Percentiles rank a stretch among this genome's conserved stretches.
Conservation (phyloP, 1,139 yeast genomes). For the Blastobotrys arbuscula region DNA sequence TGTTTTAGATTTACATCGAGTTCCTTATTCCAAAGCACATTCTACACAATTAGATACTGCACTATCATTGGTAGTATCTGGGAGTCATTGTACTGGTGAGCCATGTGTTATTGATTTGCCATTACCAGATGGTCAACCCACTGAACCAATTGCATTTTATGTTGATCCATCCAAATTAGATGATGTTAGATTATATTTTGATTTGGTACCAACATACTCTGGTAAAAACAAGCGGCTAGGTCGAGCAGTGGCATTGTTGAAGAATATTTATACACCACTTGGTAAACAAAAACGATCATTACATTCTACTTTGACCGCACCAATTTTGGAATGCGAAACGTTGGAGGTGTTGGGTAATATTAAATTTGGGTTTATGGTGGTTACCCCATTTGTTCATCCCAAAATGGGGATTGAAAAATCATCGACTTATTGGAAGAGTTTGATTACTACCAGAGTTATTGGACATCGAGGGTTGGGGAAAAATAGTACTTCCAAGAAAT, state of each 20-base stretch:
- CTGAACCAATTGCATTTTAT: slow-evolving; percentile 79
- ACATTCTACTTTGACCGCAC: slow-evolving; percentile 63
- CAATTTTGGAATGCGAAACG: slow-evolving; percentile 66
- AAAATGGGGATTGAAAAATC: slow-evolving; percentile 63
- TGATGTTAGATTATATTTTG: slow-evolving; percentile 65
- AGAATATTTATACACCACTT: slow-evolving; percentile 58
- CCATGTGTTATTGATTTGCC: slow-evolving; percentile 76
- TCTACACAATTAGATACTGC: slow-evolving; percentile 87
- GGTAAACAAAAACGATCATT: slow-evolving; percentile 67
- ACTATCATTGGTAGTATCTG: slow-evolving; percentile 64
- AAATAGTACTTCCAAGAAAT: slow-evolving; percentile 61
- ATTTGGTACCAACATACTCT: slow-evolving; percentile 88
- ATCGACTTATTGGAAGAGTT: slow-evolving; percentile 87
- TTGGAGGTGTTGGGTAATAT: slow-evolving; percentile 74
- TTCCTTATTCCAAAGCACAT: slow-evolving; percentile 68
- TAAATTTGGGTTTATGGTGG: slow-evolving; percentile 67
- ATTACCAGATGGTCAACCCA: slow-evolving; percentile 70
- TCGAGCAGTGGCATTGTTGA: slow-evolving; percentile 75
- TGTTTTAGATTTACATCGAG: slow-evolving; percentile 67
- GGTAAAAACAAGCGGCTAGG: slow-evolving; percentile 55
- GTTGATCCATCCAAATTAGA: slow-evolving; percentile 47
- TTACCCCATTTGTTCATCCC: slow-evolving; percentile 70
- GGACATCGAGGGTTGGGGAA: slow-evolving; percentile 97
- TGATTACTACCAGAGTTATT: slow-evolving; percentile 84
- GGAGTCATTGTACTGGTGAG: slow-evolving; percentile 48